Base-by-base conservation (phyloP, 2,329 filamentous ascomycete species). In the Arthrobotrys megalospora region DNA sequence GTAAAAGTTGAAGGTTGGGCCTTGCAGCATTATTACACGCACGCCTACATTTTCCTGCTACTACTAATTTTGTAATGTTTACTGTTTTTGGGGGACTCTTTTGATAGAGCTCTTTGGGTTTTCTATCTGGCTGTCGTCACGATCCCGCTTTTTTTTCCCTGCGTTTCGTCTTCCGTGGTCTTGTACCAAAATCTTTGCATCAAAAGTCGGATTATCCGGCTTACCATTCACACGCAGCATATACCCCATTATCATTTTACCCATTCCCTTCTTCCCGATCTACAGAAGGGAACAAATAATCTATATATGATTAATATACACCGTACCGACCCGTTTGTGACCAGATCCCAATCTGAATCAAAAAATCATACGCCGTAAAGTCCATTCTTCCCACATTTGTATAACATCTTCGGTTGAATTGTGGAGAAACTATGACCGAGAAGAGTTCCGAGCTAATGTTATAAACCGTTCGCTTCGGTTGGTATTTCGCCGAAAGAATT, bases 391-490 rank as follows among this genome's bases (percentile, higher is more conserved):
- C 66, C 66, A 65, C 8, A 64, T 66, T 36, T 67, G 60, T 70
- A 77, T 48, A 36, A 60, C 50, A 60, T 34, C 28, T 50, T 77
- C 73, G 73, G 73, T 50, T 71, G 41, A 77, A 77, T 77, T 77
- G 66, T 77, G 73, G 73, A 77, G 50, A 77, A 77, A 77, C 66
- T 77, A 52, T 16, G 58, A 24, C 73, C 73, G 73, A 77, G 73
- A 77, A 77, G 73, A 8, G 28, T 66, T 45, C 73, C 73, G 73
- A 70, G 64, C 50, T 32, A 12, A 7, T 12, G 10, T 53, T 43
- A 53, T 24, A 41, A 55, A 34, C 38, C 19, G n/a, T 48, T 73
- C 41, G 70, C 70, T 75, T 75, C 70, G 70, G 70, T 68, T 36
- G 16, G 34, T 62, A 75, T 75, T 75, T 75, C 70, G 19, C 70